Conservation (phyloP, 1,139 yeast species). For the Petasospora fabianii region DNA sequence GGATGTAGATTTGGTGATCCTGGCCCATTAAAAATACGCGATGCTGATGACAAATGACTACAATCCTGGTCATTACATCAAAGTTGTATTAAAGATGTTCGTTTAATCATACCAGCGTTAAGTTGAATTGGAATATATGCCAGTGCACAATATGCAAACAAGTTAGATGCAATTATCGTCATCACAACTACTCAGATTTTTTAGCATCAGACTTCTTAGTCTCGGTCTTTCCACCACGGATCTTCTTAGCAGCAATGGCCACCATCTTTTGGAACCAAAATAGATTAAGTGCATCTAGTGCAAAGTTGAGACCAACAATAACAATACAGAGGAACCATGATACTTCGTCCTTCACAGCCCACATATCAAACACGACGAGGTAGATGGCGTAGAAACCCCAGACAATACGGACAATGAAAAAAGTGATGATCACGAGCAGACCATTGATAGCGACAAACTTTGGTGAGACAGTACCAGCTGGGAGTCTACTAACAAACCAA, state of each 20-base stretch:
- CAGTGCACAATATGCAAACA: too few relatives aligned
- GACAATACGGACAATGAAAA: slow-evolving; percentile 72
- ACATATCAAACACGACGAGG: slow-evolving; percentile 32
- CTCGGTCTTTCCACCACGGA: slow-evolving; percentile 16
- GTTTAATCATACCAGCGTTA: too few relatives aligned
- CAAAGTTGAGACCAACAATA: slow-evolving; percentile 56
- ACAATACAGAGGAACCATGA: slow-evolving; percentile 42
- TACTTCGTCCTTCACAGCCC: slow-evolving; percentile 35
- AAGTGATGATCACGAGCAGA: slow-evolving; percentile 58
- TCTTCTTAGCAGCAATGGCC: slow-evolving; percentile 58
- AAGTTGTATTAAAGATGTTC: too few relatives aligned
- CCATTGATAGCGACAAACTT: slow-evolving; percentile 67
- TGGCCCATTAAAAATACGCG: too few relatives aligned
- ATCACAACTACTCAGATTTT: too few relatives aligned
- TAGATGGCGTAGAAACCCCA: slow-evolving; percentile 83
- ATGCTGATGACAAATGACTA: too few relatives aligned
- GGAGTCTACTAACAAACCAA: slow-evolving; percentile 83
- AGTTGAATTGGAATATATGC: too few relatives aligned
- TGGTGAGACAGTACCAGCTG: slow-evolving; percentile 53
- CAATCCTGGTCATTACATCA: too few relatives aligned
- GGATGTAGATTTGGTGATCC: too few relatives aligned
- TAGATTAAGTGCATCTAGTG: slow-evolving; percentile 64
- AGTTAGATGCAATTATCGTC: too few relatives aligned
- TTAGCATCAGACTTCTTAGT: too few relatives aligned
- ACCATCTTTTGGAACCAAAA: slow-evolving; percentile 77